Conservation (phyloP, 2,329 filamentous ascomycete species). For the Trichoderma sp. region DNA sequence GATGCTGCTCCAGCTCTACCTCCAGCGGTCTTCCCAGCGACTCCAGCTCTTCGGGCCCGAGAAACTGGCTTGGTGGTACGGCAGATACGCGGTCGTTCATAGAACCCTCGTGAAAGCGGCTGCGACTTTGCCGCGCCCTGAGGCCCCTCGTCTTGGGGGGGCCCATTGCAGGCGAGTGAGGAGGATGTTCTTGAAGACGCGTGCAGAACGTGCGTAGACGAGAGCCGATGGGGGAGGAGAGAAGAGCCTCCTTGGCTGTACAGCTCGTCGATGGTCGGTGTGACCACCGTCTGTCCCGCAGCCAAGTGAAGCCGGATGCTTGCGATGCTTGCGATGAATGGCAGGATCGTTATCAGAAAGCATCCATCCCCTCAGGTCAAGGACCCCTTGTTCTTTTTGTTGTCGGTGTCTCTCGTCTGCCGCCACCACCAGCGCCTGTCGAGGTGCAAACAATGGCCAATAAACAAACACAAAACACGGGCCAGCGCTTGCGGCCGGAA, state of each 20-base stretch:
- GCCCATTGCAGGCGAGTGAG: constrained; percentile 26
- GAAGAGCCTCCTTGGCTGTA: not conserved
- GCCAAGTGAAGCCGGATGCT: not conserved
- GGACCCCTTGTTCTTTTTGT: not conserved
- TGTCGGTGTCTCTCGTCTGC: not conserved
- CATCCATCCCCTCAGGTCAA: not conserved
- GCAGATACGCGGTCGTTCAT: constrained; percentile 79
- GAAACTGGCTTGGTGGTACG: constrained; percentile 65
- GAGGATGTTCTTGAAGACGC: not conserved
- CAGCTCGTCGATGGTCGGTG: not conserved
- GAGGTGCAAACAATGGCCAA: not conserved
- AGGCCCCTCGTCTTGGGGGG: constrained; percentile 33
- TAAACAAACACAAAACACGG: constrained; percentile 8
- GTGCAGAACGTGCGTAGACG: not conserved
- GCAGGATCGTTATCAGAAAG: not conserved
- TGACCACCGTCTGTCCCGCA: not conserved
- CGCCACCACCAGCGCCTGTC: not conserved
- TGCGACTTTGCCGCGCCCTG: constrained; percentile 33
- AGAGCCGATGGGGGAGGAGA: not conserved
- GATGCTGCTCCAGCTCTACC: constrained; percentile 8
- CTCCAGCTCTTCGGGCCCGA: constrained; percentile 42
- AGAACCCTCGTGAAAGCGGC: constrained; percentile 73
- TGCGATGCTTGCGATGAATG: not conserved
- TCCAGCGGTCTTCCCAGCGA: constrained; percentile 30
- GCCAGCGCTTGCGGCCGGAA: not conserved